Evolutionary conservation across 2,329 filamentous ascomycete genomes (phyloP), one percentile per base, ranked within the genome.

Genomic region (Thyridium curvatum): DNA sequence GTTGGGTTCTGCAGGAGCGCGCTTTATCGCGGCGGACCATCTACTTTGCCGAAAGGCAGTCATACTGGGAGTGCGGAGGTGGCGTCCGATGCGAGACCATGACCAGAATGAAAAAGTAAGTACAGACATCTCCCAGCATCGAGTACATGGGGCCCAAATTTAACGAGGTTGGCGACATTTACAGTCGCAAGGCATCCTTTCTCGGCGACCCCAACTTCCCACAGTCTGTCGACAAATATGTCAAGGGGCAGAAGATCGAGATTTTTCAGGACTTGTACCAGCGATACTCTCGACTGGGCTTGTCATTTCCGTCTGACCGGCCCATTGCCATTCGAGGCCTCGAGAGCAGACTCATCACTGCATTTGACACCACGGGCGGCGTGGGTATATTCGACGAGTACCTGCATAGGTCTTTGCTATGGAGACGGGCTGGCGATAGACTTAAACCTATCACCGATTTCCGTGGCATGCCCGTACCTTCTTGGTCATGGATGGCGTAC

Each of bases 1-100:
- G 56, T 1, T 67, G 64, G 64, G 62, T 65, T 1, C 32, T 65
- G 4, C 63, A 67, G 40, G 64, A 66, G 40, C 48, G 55, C n/a
- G 55, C 52, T 0, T 43, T 68, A 3, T 54, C 62, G 1, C 51
- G 55, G 8, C 49, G 65, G 10, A 59, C 56, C 0, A 57, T 68
- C 12, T 60, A 56, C 34, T 68, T 64, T 40, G 56, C 60, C 0
- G 31, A 51, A 2, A 42, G 41, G 0, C 59, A 66, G 40, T 54
- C 56, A 1, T 62, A 66, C 16, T 68, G 54, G 51, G 61, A 64
- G 32, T 68, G 65, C 30, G 56, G 62, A 6, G 35, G 47, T 0
- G 54, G 60, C 1, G 51, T 65, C 1, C 45, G 53, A 2, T 64
- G 57, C 21, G 60, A 65, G 33, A 62, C 54, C 0, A 15, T 65